These are phyloP conservation scores for Wallacemonas collosoma DNA, from an alignment of 208 protist genomes.

Conservation along the genomic window DNA sequence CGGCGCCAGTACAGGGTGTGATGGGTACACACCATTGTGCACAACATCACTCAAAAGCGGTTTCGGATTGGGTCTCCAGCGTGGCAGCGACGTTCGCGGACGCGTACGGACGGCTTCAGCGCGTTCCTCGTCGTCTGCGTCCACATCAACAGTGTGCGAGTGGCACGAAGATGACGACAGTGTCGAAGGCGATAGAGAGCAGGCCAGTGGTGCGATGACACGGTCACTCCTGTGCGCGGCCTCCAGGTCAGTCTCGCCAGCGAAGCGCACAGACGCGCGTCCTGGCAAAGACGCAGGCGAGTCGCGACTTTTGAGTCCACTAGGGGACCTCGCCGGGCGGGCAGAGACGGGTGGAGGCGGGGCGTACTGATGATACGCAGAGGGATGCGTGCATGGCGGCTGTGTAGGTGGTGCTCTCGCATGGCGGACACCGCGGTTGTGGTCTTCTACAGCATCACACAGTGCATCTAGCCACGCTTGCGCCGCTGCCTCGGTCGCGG, in stretches of 20 bases:
- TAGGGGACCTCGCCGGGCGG: too few species aligned
- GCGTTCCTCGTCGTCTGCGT: neutral
- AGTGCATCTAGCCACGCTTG: slow-evolving; percentile 9
- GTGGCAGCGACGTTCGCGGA: neutral
- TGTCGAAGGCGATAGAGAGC: neutral
- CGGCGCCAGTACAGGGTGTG: slow-evolving; percentile 5
- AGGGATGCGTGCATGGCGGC: neutral
- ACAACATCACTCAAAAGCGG: slow-evolving; percentile 11
- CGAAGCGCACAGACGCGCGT: slow-evolving; percentile 1
- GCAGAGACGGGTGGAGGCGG: too few species aligned
- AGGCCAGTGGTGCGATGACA: neutral
- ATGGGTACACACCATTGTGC: slow-evolving; percentile 8
- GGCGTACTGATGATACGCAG: neutral
- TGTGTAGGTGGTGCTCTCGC: neutral
- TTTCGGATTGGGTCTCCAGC: slow-evolving; percentile 7
- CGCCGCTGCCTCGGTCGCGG: neutral
- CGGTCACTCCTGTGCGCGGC: neutral
- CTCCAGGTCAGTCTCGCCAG: neutral
- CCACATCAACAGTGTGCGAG: neutral
- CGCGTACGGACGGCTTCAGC: neutral
- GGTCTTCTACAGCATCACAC: slow-evolving; percentile 6
- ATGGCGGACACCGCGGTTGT: neutral
- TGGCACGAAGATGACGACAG: neutral
- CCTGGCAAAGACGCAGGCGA: neutral
- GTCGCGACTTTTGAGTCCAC: neutral